Percentiles rank a stretch among this genome's conserved stretches.
Conservation (phyloP, 2,329 filamentous ascomycete genomes). For the Pezicula neosporulosa region DNA sequence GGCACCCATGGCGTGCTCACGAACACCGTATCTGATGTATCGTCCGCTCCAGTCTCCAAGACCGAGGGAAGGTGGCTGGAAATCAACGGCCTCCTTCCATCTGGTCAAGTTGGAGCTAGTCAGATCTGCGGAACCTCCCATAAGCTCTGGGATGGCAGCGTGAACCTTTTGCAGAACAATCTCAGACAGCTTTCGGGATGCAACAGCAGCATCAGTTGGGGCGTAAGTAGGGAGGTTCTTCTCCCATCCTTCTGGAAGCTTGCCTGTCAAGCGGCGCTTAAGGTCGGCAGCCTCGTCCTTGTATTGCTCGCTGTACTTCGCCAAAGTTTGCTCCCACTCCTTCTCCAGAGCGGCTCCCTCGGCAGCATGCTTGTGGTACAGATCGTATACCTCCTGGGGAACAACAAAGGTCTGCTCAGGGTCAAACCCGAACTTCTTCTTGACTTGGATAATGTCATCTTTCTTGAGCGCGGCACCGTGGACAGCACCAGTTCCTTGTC, state of each 20-base stretch:
- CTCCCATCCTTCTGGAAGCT: slow-evolving; percentile 95
- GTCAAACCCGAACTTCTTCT: slow-evolving; percentile 95
- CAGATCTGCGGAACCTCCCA: slow-evolving; percentile 95
- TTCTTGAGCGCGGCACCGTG: slow-evolving; percentile 95
- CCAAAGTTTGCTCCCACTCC: slow-evolving; percentile 92
- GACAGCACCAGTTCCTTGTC: slow-evolving; percentile 91
- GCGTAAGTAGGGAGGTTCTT: slow-evolving; percentile 90
- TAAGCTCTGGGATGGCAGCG: slow-evolving; percentile 77
- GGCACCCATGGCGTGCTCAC: slow-evolving; percentile 88
- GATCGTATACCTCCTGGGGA: slow-evolving; percentile 90
- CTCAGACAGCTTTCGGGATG: slow-evolving; percentile 96
- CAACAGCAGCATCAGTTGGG: slow-evolving; percentile 76
- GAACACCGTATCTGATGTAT: slow-evolving; percentile 89
- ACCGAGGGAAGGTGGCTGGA: slow-evolving; percentile 83
- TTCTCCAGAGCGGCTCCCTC: slow-evolving; percentile 86
- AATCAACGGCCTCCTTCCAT: slow-evolving; percentile 96
- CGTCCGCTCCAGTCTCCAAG: slow-evolving; percentile 89
- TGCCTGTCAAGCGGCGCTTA: slow-evolving; percentile 71
- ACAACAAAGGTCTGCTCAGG: slow-evolving; percentile 90
- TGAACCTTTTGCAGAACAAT: slow-evolving; percentile 87
- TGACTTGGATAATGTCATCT: slow-evolving; percentile 90
- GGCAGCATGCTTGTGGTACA: slow-evolving; percentile 79
- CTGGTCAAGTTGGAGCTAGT: slow-evolving; percentile 98
- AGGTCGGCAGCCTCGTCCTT: slow-evolving; percentile 79
- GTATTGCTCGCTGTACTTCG: slow-evolving; percentile 80